Percentiles rank a stretch among this genome's conserved stretches.
These are phyloP conservation scores for Neurospora crassa DNA, from an alignment of 2,329 filamentous ascomycete genomes.

Conservation along the genomic window DNA sequence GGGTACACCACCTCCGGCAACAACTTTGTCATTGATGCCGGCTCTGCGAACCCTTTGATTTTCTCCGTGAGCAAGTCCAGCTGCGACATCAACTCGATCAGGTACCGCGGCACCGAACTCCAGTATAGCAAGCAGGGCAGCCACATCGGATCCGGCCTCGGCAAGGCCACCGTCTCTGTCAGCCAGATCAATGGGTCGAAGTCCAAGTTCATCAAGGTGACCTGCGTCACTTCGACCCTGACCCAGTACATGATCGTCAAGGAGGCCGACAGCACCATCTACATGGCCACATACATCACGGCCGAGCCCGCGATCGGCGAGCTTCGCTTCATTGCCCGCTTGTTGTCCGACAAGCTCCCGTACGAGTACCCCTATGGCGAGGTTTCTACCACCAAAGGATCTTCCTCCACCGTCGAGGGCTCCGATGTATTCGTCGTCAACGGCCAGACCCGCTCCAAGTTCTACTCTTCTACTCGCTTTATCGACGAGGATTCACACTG, in stretches of 20 bases:
- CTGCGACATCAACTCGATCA: conserved; percentile 56
- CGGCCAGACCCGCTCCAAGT: conserved; percentile 58
- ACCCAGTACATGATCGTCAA: conserved; percentile 56
- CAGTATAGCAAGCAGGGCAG: conserved; percentile 42
- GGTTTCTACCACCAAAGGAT: conserved; percentile 45
- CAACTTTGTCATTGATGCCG: conserved; percentile 38
- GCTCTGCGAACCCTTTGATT: conserved; percentile 36
- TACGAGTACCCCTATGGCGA: conserved; percentile 43
- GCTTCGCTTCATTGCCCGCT: conserved; percentile 54
- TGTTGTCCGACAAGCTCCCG: conserved; percentile 40
- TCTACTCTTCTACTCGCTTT: conserved; percentile 60
- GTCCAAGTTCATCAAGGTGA: conserved; percentile 48
- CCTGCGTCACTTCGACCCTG: conserved; percentile 47
- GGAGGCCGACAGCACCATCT: conserved; percentile 50
- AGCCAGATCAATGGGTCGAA: conserved; percentile 24
- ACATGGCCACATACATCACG: conserved; percentile 53
- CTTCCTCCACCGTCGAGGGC: conserved; percentile 44
- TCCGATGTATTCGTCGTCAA: conserved; percentile 49
- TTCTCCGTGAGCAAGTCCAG: conserved; percentile 42
- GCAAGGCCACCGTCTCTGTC: conserved; percentile 45
- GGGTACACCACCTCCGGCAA: conserved; percentile 30
- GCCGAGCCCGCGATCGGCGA: conserved; percentile 47
- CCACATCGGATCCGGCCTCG: conserved; percentile 51
- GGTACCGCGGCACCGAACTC: conserved; percentile 48
- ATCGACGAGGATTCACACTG: conserved; percentile 59